Base-by-base conservation (phyloP, 192 early-diverging fungal genomes). In the Backusella psychrophila region DNA sequence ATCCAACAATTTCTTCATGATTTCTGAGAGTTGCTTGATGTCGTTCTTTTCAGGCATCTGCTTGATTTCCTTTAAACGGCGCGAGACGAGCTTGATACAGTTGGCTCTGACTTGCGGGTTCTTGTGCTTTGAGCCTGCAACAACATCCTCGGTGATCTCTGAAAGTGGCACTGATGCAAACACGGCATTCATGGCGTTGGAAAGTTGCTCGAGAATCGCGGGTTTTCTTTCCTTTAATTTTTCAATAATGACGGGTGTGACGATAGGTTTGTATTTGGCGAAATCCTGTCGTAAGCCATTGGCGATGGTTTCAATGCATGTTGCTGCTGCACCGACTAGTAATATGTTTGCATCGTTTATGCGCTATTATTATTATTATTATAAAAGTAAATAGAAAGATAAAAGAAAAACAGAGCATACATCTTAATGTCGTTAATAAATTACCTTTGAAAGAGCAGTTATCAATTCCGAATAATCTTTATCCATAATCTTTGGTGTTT, bases 221-320 rank as follows among this genome's bases (percentile, higher is more conserved):
- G 90, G 86, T 79, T 99, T 99, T 73, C 96, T 94, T 81, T 99
- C 98, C 80, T 99, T 99, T 12, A 96, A 86, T 77, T 94, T 94
- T 84, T 98, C 98, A 38, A 99, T 84, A 29, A 97, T 81, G 12
- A 93, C 92, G 8, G 82, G 76, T 31, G 91, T 72, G 7, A 94
- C 92, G 65, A 93, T 85, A 9, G 84, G 71, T 65, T 93, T 89
- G 75, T 97, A 98, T 59, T 90, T 93, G 26, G 86, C 85, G 82
- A 99, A 99, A 6, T 83, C 77, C n/a, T 83, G 81, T 35, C 96
- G 88, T 75, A 99, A 79, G 6, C 95, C 94, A 0, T 74, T 77
- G 0, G 97, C 97, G 65, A 99, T 79, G 29, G 85, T 85, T 42
- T 94, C 95, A 33, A 99, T 86, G 75, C 90, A 93, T 71, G 95